Base-by-base conservation (phyloP, 495 filamentous ascomycete species). In the Penicillium argentinense region DNA sequence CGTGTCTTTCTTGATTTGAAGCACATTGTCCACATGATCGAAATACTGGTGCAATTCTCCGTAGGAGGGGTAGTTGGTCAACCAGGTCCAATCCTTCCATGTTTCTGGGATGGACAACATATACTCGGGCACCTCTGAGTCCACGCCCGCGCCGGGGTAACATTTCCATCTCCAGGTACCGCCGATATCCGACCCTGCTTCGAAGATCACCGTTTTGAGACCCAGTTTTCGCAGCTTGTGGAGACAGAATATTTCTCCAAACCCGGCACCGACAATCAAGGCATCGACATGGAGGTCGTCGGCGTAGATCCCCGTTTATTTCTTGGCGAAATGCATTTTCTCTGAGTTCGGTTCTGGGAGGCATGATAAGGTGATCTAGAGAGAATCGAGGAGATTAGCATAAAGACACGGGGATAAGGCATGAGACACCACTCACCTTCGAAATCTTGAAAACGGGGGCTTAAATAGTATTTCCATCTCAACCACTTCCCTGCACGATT, bases 11-110 rank as follows among this genome's bases (percentile, higher is more conserved):
- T 60, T 70, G 25, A 85, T 51, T 14, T 74, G 55, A 9, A 77
- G 50, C 2, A 68, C 63, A 17, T 75, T 66, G 9, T 77, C 78
- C 9, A 78, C 69, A 51, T 82, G 78, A 18, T 74, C 66, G 49
- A 85, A 83, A 59, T 84, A 85, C 1, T 40, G 49, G n/a, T 67
- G 66, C 7, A 84, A 56, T 43, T 85, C 75, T 8, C 64, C 40
- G 33, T 71, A 73, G 27, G 59, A 60, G 0, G 81, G 80, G 47
- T 79, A 85, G 39, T 72, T 72, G 17, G 60, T 64, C 3, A 59
- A 59, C 75, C 75, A 85, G 9, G 67, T 75, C 74, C 70, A 82
- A 18, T 71, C 66, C 46, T 78, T 66, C 62, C 69, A 83, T 11
- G 74, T 64, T 46, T 83, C 73, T 9, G 73, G 72, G 19, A 70